Evolutionary conservation across 139 green algal species (phyloP).

Genomic region (Chlamydomonas sphaeroides): DNA sequence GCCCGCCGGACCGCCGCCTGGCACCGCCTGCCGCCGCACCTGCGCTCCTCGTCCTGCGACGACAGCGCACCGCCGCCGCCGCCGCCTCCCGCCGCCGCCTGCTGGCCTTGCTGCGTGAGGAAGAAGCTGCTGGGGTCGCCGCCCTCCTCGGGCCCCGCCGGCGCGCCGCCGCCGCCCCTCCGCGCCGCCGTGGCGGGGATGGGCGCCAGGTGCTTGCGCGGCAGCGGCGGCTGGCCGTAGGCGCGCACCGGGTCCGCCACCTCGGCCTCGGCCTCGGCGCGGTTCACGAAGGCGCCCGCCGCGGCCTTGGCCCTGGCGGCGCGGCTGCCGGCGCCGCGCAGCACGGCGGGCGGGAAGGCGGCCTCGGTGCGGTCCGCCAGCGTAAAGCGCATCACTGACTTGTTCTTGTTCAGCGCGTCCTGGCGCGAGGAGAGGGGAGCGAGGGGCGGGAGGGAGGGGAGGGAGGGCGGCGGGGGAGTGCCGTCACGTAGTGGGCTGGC

Average conservation of each 20-base stretch:
- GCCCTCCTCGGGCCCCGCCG: neutral
- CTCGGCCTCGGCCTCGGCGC: slow-evolving; percentile 43
- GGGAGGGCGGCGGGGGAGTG: too few species aligned
- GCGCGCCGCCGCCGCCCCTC: neutral
- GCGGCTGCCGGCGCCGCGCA: neutral
- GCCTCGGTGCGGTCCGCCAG: slow-evolving; percentile 18
- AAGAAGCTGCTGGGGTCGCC: slow-evolving; percentile 39
- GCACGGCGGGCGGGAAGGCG: slow-evolving; percentile 15
- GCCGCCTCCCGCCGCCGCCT: neutral
- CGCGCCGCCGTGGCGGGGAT: neutral
- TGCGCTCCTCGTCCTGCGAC: slow-evolving; percentile 23
- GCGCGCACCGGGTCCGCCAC: slow-evolving; percentile 34
- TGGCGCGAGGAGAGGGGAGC: too few species aligned
- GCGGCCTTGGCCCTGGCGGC: neutral
- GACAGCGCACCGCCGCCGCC: neutral
- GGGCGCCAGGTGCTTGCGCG: slow-evolving; percentile 16
- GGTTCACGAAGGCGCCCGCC: slow-evolving; percentile 26
- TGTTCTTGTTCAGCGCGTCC: slow-evolving; percentile 36
- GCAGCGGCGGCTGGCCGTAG: slow-evolving; percentile 49
- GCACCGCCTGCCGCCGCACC: neutral
- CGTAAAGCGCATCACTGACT: slow-evolving; percentile 19
- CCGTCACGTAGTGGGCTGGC: too few species aligned
- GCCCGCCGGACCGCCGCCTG: neutral
- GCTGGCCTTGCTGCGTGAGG: slow-evolving; percentile 43
- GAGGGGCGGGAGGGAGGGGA: too few species aligned